Base-by-base conservation (phyloP, 2,329 filamentous ascomycete genomes). In the Apiospora marii region DNA sequence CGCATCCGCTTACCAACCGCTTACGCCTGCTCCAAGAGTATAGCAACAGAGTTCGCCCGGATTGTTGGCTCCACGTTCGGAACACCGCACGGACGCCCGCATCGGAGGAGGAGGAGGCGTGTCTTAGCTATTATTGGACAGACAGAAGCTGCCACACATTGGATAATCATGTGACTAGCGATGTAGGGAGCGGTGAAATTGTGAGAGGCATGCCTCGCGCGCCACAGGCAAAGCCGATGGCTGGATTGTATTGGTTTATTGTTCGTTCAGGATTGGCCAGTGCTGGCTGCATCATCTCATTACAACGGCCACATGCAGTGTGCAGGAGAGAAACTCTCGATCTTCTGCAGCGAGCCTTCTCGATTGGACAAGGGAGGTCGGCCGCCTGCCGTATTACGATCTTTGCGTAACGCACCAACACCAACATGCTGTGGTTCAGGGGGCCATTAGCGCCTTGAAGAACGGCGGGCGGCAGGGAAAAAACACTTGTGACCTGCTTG, bases 71-170 rank as follows among this genome's bases (percentile, higher is more conserved):
- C 58, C 34, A n/a, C 19, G 19, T 4, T 64, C 58, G 22, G 34
- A 64, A 64, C 6, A 22, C 8, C 34, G 10, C 5, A 61, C 12
- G 22, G 34, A 19, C 58, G 22, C 8, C 19, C 22, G 49, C n/a
- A 10, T 37, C 37, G 37, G 12, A 27, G 27, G 27, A 10, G 14
- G 27, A 34, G 14, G 27, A 16, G 34, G 34, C 58, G 0, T 64
- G 58, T 64, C 58, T 64, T 41, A 34, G 58, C 58, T 64, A 64
- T 64, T 41, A 41, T 64, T 64, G 27, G 58, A 13, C 30, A 13
- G 34, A n/a, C 3, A 22, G 22, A 14, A 3, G 10, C 49, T n/a
- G 19, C 30, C 22, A 41, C 22, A 41, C 34, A 12, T 12, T 22
- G 7, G 22, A 34, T 8, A 37, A 34, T 41, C 58, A 41, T n/a